These are phyloP conservation scores for Candida germanica DNA, from an alignment of 805 yeast species.

Conservation along the genomic window DNA sequence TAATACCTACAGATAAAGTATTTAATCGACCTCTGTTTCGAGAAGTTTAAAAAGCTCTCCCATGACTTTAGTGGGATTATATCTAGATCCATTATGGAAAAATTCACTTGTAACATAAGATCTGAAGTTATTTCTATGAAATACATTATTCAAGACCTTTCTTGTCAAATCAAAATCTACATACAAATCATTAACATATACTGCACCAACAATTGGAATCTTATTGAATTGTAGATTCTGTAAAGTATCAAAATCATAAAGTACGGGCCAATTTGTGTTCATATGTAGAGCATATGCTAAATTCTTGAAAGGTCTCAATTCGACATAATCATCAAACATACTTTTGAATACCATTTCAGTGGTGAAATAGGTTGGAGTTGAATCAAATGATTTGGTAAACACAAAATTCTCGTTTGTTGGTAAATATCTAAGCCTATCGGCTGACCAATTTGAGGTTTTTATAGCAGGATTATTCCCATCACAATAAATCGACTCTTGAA, in stretches of 20 bases:
- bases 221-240: conserved; percentile 26
- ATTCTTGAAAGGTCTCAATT: conserved; percentile 35
- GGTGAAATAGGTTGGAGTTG: conserved; percentile 40
- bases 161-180: conserved; percentile 46
- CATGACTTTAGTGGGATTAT: conserved; percentile 38
- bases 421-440: conserved; percentile 35
- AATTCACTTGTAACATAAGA: conserved; percentile 46
- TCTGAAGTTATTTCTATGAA: conserved; percentile 31
- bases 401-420: conserved; percentile 26
- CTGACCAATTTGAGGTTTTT: conserved; percentile 45
- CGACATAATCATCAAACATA: conserved; percentile 48
- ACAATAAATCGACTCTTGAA: conserved; percentile 58
- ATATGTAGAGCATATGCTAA: conserved; percentile 39
- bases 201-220: conserved; percentile 49
- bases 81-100: conserved; percentile 51
- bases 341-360: conserved; percentile 56
- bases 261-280: conserved; percentile 31
- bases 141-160: conserved; percentile 29
- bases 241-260: conserved; percentile 34
- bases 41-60: conserved; percentile 38
- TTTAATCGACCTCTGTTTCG: conserved; percentile 29
- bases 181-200: conserved; percentile 49
- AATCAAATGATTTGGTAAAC: conserved; percentile 11
- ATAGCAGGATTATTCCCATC: conserved; percentile 29
- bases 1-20: too few species aligned